Percentiles rank a stretch among this genome's conserved stretches.
These are phyloP conservation scores for Filosporella fistucella DNA, from an alignment of 495 filamentous ascomycete genomes.

Conservation along the genomic window DNA sequence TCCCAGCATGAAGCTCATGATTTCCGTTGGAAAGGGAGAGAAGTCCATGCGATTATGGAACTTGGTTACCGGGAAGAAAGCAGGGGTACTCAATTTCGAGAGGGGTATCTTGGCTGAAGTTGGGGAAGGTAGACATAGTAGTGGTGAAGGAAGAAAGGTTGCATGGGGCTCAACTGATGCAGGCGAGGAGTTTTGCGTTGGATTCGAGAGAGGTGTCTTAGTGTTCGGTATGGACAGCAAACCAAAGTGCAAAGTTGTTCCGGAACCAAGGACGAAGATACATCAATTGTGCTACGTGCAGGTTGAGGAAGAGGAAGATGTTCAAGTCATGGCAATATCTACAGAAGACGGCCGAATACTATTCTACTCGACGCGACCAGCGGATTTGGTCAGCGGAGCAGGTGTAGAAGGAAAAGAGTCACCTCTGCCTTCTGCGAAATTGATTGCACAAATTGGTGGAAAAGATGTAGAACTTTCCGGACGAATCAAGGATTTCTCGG, in stretches of 20 bases:
- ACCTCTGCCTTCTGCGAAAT: conserved; percentile 43
- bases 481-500: conserved; percentile 84
- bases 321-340: conserved; percentile 65
- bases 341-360: conserved; percentile 89
- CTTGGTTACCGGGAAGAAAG: conserved; percentile 91
- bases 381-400: conserved; percentile 27
- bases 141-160: conserved; percentile 80
- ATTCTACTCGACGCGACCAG: conserved; percentile 67
- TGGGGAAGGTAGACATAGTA: conserved; percentile 69
- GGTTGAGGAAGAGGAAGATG: conserved; percentile 35
- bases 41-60: conserved; percentile 94
- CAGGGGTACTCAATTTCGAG: conserved; percentile 81
- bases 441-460: conserved; percentile 77
- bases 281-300: conserved; percentile 73
- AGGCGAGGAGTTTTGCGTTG: conserved; percentile 79
- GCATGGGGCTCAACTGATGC: conserved; percentile 67
- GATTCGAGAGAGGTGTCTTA: conserved; percentile 79
- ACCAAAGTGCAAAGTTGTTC: conserved; percentile 65
- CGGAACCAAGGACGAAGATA: conserved; percentile 69
- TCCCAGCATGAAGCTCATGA: conserved; percentile 92
- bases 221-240: conserved; percentile 86
- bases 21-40: conserved; percentile 85
- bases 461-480: conserved; percentile 47
- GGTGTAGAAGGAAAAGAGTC: conserved; percentile 26
- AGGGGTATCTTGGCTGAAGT: conserved; percentile 60